Base-by-base conservation (phyloP, 148 eudicot genomes). In the Persicaria maculosa region DNA sequence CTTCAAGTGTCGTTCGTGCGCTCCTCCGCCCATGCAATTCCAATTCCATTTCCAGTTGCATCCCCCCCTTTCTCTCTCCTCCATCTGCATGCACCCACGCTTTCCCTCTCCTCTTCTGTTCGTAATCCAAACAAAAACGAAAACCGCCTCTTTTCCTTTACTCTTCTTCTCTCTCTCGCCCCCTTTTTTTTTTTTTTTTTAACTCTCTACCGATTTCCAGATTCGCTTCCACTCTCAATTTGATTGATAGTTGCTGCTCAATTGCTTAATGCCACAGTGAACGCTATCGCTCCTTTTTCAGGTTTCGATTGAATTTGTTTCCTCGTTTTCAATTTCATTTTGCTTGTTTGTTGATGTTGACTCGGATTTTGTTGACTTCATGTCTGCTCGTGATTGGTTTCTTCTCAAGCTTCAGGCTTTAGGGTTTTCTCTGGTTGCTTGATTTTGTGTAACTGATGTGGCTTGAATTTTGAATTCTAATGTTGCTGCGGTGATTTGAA, bases 61-160 rank as follows among this genome's bases (percentile, higher is more conserved):
- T 59, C 7, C n/a, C 22, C 15, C 9, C 10, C 6, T n/a, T 22
- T 59, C 65, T 59, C 65, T 59, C 65, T 59, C 65, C 22, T 22
- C 65, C 65, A n/a, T n/a, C 15, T 17, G 65, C 65, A 59, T 59
- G 65, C 65, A 59, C 65, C n/a, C 65, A n/a, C 65, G 25, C 36
- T 22, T 59, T 17, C 65, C 65, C 36, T 59, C 22, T 22, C n/a
- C 65, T 15, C 8, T 59, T 59, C n/a, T 22, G 9, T 4, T 59
- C 36, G 15, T 48, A 48, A 3, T 48, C 52, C 52, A 48, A 1
- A 31, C 40, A 31, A 31, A 31, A 31, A 31, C 40, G 40, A 31
- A 31, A 31, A 31, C 57, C n/a, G 57, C 57, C 65, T n/a, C 9
- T 4, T 1, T 22, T 22, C 65, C 15, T n/a, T n/a, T 19, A 4